Conservation (phyloP, 805 yeast species). For the Candida tammaniensis region DNA sequence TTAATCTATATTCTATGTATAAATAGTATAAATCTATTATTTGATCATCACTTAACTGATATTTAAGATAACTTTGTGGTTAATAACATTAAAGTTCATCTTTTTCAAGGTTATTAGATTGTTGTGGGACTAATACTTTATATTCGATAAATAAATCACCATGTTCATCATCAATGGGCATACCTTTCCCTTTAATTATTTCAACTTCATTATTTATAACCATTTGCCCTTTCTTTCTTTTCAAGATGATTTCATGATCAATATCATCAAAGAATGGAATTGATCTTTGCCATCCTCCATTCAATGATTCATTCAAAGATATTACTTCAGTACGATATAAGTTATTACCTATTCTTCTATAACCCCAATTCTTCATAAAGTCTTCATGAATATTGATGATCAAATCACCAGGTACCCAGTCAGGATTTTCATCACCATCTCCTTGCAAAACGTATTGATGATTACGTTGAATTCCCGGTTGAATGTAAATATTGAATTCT, state of each 20-base stretch:
- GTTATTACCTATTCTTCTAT: conserved; percentile 71
- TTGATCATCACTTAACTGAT: too few relatives aligned
- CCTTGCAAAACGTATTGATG: conserved; percentile 60
- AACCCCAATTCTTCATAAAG: conserved; percentile 65
- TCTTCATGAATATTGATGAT: conserved; percentile 60
- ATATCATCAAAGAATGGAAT: conserved; percentile 66
- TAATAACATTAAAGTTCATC: too few relatives aligned
- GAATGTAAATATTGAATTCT: conserved; percentile 57
- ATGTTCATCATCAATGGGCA: conserved; percentile 58
- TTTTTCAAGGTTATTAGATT: conserved; percentile 6
- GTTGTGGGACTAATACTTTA: conserved; percentile 39
- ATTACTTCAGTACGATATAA: conserved; percentile 81
- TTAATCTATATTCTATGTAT: too few relatives aligned
- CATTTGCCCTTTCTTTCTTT: conserved; percentile 49
- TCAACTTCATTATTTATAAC: conserved; percentile 73
- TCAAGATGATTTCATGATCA: conserved; percentile 42
- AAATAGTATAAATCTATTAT: too few relatives aligned
- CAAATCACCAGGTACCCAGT: conserved; percentile 78
- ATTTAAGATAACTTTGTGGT: too few relatives aligned
- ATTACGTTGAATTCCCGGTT: conserved; percentile 68
- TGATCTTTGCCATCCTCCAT: conserved; percentile 78
- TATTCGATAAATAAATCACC: conserved; percentile 52
- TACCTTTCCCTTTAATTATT: conserved; percentile 69
- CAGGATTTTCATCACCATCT: conserved; percentile 84
- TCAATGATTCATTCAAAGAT: conserved; percentile 64